These are phyloP conservation scores for Clavispora santaluciae DNA, from an alignment of 805 yeast species.

Conservation along the genomic window DNA sequence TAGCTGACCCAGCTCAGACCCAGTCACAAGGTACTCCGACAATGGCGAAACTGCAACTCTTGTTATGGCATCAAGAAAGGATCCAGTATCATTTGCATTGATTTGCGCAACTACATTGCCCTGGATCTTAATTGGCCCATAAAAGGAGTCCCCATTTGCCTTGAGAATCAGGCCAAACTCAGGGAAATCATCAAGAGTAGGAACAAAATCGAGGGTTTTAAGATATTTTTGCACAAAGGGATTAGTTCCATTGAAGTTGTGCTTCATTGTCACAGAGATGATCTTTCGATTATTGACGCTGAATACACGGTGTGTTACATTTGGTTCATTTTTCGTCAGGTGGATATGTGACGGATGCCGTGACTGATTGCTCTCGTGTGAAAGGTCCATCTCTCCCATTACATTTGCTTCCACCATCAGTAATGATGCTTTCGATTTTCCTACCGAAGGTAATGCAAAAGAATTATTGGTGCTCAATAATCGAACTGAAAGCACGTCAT, in stretches of 20 bases:
- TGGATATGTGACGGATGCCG: slow-evolving; percentile 14
- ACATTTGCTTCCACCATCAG: slow-evolving; percentile 40
- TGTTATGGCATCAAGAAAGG: slow-evolving; percentile 38
- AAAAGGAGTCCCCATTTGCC: slow-evolving; percentile 1
- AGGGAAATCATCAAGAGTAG: slow-evolving; percentile 52
- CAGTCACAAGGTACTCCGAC: slow-evolving; percentile 65
- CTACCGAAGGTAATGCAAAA: slow-evolving; percentile 26
- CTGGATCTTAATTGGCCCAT: slow-evolving; percentile 5
- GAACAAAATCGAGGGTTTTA: slow-evolving; percentile 48
- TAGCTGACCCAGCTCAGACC: slow-evolving; percentile 67
- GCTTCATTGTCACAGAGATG: slow-evolving; percentile 34
- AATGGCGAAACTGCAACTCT: slow-evolving; percentile 57
- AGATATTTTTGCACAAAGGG: slow-evolving; percentile 58
- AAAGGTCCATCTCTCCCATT: slow-evolving; percentile 41
- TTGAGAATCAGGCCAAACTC: slow-evolving; percentile 54
- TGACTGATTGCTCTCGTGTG: slow-evolving; percentile 21
- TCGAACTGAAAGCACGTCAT: slow-evolving; percentile 10
- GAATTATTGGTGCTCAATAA: slow-evolving; percentile 19
- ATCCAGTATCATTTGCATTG: slow-evolving; percentile 52
- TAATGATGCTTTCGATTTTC: slow-evolving; percentile 31
- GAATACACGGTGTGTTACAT: slow-evolving; percentile 28
- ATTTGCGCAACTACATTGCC: slow-evolving; percentile 61
- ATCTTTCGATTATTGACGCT: slow-evolving; percentile 28
- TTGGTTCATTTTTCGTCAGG: slow-evolving; percentile 11
- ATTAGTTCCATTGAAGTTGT: slow-evolving; percentile 66